Base-by-base conservation (phyloP, 164 flowering plant genomes). In the Euptelea pleiosperma region DNA sequence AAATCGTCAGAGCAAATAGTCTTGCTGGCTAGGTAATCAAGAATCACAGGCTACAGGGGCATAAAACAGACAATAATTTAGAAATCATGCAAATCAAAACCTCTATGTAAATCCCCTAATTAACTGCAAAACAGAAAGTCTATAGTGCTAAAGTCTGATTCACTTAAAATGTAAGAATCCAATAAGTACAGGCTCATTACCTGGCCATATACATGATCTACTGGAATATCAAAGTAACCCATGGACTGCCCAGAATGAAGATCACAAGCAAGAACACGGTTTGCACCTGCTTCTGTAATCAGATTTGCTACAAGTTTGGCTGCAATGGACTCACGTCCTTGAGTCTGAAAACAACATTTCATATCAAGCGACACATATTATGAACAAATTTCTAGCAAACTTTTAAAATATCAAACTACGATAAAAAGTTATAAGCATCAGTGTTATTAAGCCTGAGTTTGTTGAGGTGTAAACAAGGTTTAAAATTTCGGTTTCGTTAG, bases 141-240 rank as follows among this genome's bases (percentile, higher is more conserved):
- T n/a, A n/a, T n/a, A n/a, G n/a, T n/a, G n/a, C n/a, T n/a, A n/a
- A n/a, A n/a, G n/a, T n/a, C n/a, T n/a, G n/a, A 65, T 50, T 12
- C 31, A 33, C 16, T 11, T 40, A 31, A 34, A n/a, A 37, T 33
- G 35, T 9, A 37, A 25, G 15, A 28, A 42, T 57, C 36, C 15
- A 25, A 33, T n/a, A 16, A 48, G 6, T 15, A 60, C 28, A 2
- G 26, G 21, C 37, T 19, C 19, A 18, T 59, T 78, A 93, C 98
- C 89, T 90, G 92, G 43, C 97, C 88, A 62, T 87, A 82, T 15
- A 93, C 92, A 73, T 93, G 98, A 72, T 93, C 97, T 56, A 93
- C 98, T 6, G 98, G 97, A 63, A 93, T 93, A 64, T 93, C 98
- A 81, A 93, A 93, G 71, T 93, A 93, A 43, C 98, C 98, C 88